A percentile compares a stretch with the other conserved stretches of the same genome.
Evolutionary conservation across 148 eudicot species (phyloP).

Genomic region (Dysphania ambrosioides): DNA sequence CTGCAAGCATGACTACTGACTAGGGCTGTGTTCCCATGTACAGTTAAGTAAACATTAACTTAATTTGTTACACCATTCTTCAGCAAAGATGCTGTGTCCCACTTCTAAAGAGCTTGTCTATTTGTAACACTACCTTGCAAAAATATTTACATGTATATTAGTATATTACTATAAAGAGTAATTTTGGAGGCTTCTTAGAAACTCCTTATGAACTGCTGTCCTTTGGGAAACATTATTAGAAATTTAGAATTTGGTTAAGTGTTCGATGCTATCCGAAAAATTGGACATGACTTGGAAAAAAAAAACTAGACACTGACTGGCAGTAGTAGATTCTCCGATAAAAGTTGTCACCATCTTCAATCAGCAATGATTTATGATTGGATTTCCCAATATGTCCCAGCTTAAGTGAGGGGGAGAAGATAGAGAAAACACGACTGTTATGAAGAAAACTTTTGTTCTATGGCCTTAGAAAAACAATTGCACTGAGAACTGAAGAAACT

Average conservation of each 20-base stretch:
- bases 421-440: neutral
- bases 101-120: neutral
- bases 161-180: too few relatives aligned
- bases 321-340: too few relatives aligned
- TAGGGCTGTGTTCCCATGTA: neutral
- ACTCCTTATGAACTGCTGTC: neutral
- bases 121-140: neutral
- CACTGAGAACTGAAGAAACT: neutral
- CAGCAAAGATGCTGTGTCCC: neutral
- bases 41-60: slow-evolving; percentile 1
- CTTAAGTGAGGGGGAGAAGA: neutral
- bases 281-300: neutral
- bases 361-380: neutral
- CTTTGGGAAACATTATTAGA: neutral
- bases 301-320: neutral
- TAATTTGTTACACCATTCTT: slow-evolving; percentile 10
- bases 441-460: neutral
- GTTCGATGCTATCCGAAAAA: neutral
- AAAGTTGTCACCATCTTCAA: neutral
- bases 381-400: neutral
- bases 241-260: neutral
- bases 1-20: slow-evolving; percentile 38
- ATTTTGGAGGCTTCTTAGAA: neutral
- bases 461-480: neutral
- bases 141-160: neutral